Conservation (phyloP, 768 basidiomycete genomes). For the Nidularia sp. region DNA sequence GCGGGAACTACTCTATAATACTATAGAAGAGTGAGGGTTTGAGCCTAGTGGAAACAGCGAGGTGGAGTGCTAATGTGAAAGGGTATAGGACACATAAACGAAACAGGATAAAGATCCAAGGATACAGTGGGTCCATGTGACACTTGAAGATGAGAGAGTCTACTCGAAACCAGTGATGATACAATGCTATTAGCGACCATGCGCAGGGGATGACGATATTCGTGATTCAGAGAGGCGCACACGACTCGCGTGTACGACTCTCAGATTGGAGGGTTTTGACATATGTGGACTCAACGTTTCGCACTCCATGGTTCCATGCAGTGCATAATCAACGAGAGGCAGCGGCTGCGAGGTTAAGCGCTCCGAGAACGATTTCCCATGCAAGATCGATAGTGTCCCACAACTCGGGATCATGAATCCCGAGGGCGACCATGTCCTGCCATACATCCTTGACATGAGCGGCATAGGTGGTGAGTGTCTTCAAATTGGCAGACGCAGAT, state of each 20-base stretch:
- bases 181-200: not conserved
- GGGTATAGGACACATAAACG: not conserved
- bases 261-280: not conserved
- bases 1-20: not conserved
- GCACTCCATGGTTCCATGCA: not conserved
- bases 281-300: too few relatives aligned
- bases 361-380: conserved; percentile 70
- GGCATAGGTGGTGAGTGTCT: conserved; percentile 50
- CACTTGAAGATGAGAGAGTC: not conserved
- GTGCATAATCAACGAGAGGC: conserved; percentile 2
- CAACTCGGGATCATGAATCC: conserved; percentile 65
- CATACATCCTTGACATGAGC: conserved; percentile 74
- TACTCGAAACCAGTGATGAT: not conserved
- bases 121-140: not conserved
- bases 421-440: conserved; percentile 75
- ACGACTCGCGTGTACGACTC: not conserved
- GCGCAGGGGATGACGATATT: not conserved
- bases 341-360: conserved; percentile 43
- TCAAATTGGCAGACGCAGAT: conserved; percentile 38
- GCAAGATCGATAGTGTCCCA: conserved; percentile 79
- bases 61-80: not conserved
- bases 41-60: not conserved
- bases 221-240: not conserved
- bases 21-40: not conserved
- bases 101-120: not conserved